Base-by-base conservation (phyloP, 225 moss, liverwort and hornwort genomes). In the Polytrichum commune region DNA sequence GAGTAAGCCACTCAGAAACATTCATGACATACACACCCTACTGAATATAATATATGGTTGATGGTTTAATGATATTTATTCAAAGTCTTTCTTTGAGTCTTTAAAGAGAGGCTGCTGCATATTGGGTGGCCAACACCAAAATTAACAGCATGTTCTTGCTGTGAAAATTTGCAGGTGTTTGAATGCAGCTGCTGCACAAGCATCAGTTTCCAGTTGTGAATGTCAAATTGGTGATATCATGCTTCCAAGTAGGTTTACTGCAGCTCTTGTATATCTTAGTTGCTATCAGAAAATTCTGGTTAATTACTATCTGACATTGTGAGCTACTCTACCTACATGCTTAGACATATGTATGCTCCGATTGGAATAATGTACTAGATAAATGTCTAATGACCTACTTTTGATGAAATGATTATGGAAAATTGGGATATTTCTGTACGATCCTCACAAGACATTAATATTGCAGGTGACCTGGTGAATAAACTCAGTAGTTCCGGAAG, bases 401-500 rank as follows among this genome's bases (percentile, higher is more conserved):
- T 46, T 46, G 46, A 46, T 13, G 46, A 4, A 46, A 13, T 16
- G 13, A 13, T 46, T 13, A 46, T 46, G 46, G 46, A 46, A 13
- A 46, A 46, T 46, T 27, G 26, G 33, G 63, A 62, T 63, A 62
- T 28, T 29, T 71, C 71, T 63, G 9, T 74, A 22, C 73, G 22
- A 46, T 46, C 46, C 46, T 46, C 46, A 46, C 46, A 2, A 16
- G 4, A 46, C 16, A 0, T 46, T 13, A 46, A 16, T n/a, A 20
- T 70, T 81, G 75, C 67, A 84, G 84, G 69, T 78, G 78, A 80
- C 53, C 64, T 80, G 63, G 62, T 80, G 68, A 74, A 75, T 30
- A 62, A 67, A 60, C 63, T 84, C 64, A 64, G 62, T 54, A 66
- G 53, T 73, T 54, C 57, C 66, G 72, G 69, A 65, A 66, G 56